These are phyloP conservation scores for Sedum album DNA, from an alignment of 164 flowering plant species.

Conservation along the genomic window DNA sequence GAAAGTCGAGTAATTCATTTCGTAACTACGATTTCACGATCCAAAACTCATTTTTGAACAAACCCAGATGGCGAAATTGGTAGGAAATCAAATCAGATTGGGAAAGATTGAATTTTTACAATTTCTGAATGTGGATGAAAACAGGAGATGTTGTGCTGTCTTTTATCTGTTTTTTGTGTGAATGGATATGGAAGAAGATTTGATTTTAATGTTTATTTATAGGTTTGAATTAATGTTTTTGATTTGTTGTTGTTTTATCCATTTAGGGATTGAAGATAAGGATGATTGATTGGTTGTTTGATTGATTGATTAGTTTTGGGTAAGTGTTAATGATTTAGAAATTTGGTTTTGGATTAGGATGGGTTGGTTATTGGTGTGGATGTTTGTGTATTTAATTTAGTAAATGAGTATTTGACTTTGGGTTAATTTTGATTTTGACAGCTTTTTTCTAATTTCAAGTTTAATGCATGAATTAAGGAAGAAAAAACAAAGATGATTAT, in stretches of 20 bases:
- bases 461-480: no score
- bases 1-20: slow-evolving; percentile 11
- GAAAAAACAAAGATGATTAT: no score
- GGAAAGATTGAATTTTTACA: not conserved
- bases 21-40: not conserved
- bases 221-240: not conserved
- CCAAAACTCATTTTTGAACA: not conserved
- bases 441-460: no score
- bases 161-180: no score
- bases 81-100: not conserved
- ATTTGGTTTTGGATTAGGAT: no score
- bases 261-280: not conserved
- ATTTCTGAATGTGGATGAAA: not conserved
- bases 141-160: not conserved
- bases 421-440: no score
- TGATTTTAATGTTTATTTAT: not conserved
- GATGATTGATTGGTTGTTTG: not conserved
- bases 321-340: no score
- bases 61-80: not conserved
- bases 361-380: no score
- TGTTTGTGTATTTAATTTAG: no score
- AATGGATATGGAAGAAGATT: not conserved
- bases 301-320: no score
- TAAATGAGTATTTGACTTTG: no score
- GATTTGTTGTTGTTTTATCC: not conserved